Evolutionary conservation across 148 eudicot species (phyloP).

Genomic region (Pharnaceum exiguum): DNA sequence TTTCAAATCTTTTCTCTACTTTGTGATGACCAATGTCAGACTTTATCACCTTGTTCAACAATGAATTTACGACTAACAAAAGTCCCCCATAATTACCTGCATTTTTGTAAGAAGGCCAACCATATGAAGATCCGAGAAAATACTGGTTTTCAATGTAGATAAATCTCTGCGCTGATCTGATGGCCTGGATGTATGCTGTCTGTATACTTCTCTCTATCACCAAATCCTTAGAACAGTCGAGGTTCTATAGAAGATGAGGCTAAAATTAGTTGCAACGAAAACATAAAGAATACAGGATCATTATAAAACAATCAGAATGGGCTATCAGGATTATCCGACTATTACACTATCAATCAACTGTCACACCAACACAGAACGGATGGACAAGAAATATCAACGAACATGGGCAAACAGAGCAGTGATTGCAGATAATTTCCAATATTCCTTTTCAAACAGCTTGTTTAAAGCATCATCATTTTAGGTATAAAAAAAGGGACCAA

Average conservation of each 20-base stretch:
- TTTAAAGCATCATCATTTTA: too few relatives aligned
- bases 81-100: conserved; percentile 52
- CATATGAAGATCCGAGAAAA: conserved; percentile 93
- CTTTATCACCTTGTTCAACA: too few relatives aligned
- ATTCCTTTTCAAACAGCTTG: too few relatives aligned
- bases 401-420: neutral
- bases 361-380: too few relatives aligned
- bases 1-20: too few relatives aligned
- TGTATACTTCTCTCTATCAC: conserved; percentile 93
- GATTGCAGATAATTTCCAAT: neutral
- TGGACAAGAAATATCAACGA: neutral
- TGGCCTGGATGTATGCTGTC: conserved; percentile 93
- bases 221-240: conserved; percentile 66
- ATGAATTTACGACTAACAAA: neutral
- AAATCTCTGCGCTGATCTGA: conserved; percentile 94
- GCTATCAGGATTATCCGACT: too few relatives aligned
- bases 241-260: conserved; percentile 57
- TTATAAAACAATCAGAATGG: too few relatives aligned
- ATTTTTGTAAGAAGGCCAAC: conserved; percentile 86
- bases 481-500: too few relatives aligned
- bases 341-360: too few relatives aligned
- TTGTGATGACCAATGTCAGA: too few relatives aligned
- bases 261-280: conserved; percentile 10
- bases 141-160: conserved; percentile 95
- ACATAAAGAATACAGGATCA: neutral